These are phyloP conservation scores for Cutaneotrichosporon sp. DNA, from an alignment of 1,284 basidiomycete species.

Conservation along the genomic window DNA sequence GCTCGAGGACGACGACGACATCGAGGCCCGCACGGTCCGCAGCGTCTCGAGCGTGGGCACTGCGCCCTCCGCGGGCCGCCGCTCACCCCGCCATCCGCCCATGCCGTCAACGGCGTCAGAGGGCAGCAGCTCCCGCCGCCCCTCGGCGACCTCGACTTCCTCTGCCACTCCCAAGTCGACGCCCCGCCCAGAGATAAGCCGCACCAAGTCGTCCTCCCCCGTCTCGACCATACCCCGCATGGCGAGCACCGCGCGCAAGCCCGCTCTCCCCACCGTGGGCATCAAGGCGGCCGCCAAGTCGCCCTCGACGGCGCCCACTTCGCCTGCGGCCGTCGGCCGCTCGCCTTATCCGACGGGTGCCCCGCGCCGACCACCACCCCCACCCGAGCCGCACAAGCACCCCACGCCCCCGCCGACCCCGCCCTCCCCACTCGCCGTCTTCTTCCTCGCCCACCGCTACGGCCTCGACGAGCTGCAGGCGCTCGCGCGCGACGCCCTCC, in stretches of 20 bases:
- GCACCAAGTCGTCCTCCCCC: conserved; percentile 4
- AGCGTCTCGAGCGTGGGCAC: conserved; percentile 31
- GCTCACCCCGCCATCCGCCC: background rate
- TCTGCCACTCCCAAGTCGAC: background rate
- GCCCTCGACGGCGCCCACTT: conserved; percentile 29
- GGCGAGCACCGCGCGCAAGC: conserved; percentile 7
- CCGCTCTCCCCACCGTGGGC: background rate
- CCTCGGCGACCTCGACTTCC: conserved; percentile 7
- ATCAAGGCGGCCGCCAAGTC: background rate
- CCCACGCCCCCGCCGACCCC: conserved; percentile 58
- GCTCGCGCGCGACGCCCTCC: conserved; percentile 72
- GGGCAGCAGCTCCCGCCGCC: conserved; percentile 3
- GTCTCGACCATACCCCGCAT: conserved; percentile 6
- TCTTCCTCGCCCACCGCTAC: conserved; percentile 79
- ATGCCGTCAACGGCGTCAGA: background rate
- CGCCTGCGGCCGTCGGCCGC: conserved; percentile 31
- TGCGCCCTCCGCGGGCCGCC: background rate
- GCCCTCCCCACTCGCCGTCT: conserved; percentile 69
- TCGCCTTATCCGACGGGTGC: conserved; percentile 9
- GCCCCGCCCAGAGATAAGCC: background rate
- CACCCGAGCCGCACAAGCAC: conserved; percentile 71
- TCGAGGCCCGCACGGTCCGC: conserved; percentile 26
- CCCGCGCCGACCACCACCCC: conserved; percentile 40
- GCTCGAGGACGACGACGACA: conserved; percentile 13
- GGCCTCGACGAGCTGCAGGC: conserved; percentile 65